phyloP scores from a whole-genome alignment of 1,139 yeast species.

The Yamadazyma diospyri region DNA sequence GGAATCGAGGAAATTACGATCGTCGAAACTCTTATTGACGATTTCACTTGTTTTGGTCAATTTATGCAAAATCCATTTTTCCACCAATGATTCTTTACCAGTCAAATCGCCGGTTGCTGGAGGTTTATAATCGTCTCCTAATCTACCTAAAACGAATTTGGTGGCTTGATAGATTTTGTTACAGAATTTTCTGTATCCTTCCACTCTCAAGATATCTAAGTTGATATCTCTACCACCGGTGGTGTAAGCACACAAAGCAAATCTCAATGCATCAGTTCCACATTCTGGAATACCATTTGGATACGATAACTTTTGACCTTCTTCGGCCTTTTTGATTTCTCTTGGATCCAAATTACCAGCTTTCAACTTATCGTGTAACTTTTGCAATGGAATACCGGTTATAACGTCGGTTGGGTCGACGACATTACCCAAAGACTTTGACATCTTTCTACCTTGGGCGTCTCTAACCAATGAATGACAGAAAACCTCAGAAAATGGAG shows the following conservation, averaged over 20 bases:
- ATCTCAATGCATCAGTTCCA: constrained; percentile 98
- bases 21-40: constrained; percentile 66
- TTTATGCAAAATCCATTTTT: constrained; percentile 93
- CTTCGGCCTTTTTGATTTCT: constrained; percentile 82
- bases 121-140: constrained; percentile 85
- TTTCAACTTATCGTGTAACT: constrained; percentile 72
- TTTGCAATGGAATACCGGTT: constrained; percentile 76
- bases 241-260: constrained; percentile 96
- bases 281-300: constrained; percentile 99
- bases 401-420: constrained; percentile 95
- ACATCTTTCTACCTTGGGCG: constrained; percentile 99
- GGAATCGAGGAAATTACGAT: constrained; percentile 85
- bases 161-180: constrained; percentile 99
- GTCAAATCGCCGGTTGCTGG: constrained; percentile 58
- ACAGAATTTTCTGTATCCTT: constrained; percentile 99
- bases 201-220: constrained; percentile 93
- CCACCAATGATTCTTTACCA: constrained; percentile 89
- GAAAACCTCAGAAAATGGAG: constrained; percentile 95
- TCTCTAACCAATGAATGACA: constrained; percentile 98
- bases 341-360: constrained; percentile 86
- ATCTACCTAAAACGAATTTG: constrained; percentile 89
- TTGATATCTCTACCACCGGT: constrained; percentile 99
- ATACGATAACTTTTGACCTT: constrained; percentile 85
- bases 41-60: constrained; percentile 66
- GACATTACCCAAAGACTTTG: constrained; percentile 95